Percentiles rank a stretch among this genome's conserved stretches.
phyloP scores from a whole-genome alignment of 345 rosid species.

The Hypericum perforatum region DNA sequence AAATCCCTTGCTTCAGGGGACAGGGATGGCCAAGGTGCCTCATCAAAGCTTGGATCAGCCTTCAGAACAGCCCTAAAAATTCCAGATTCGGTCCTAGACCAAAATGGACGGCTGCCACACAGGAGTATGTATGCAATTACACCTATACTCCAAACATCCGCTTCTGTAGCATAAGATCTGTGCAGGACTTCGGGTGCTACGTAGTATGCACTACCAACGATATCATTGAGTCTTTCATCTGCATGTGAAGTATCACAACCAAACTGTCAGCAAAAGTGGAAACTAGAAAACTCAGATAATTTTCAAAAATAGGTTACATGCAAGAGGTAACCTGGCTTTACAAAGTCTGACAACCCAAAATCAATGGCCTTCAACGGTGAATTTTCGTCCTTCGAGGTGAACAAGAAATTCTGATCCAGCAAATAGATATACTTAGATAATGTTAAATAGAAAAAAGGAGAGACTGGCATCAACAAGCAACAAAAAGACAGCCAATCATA shows the following conservation, averaged over 20 bases:
- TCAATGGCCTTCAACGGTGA: constrained; percentile 89
- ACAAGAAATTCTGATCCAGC: constrained; percentile 75
- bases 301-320: neutral
- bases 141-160: constrained; percentile 99
- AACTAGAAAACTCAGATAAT: neutral
- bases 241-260: constrained; percentile 18
- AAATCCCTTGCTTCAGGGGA: constrained; percentile 86
- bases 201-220: constrained; percentile 93
- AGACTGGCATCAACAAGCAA: neutral
- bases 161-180: constrained; percentile 85
- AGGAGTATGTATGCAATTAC: constrained; percentile 88
- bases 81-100: constrained; percentile 97
- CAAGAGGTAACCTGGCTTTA: constrained; percentile 64
- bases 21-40: constrained; percentile 82
- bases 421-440: constrained; percentile 20
- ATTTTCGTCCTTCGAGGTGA: constrained; percentile 68
- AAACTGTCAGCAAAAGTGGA: constrained; percentile 2
- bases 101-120: constrained; percentile 96
- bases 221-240: constrained; percentile 94
- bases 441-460: constrained; percentile 1
- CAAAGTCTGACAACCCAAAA: constrained; percentile 94
- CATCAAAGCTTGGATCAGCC: constrained; percentile 82
- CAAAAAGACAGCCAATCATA: no score
- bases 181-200: constrained; percentile 98
- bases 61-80: constrained; percentile 83